Evolutionary conservation across 192 early-diverging fungal species (phyloP), one percentile per base, ranked within the genome.

Genomic region (Backusella liffmaniae): DNA sequence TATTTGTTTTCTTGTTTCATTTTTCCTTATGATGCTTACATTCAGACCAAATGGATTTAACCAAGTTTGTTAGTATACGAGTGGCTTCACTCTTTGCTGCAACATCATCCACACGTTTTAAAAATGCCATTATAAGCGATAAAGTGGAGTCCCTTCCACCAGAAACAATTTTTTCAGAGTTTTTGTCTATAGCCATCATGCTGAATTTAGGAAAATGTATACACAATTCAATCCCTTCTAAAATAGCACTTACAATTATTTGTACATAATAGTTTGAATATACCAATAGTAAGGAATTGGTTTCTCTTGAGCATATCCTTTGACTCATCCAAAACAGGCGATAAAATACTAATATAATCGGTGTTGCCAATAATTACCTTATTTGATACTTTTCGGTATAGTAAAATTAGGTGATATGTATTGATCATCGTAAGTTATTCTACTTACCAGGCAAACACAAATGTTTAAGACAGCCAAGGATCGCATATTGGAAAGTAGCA

Each of bases 381-480:
- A 71, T 88, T 88, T n/a, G 53, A 46, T 44, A 77, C 87, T 87
- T 21, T 53, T 69, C 65, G 21, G 23, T 8, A 56, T 21, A 23
- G 9, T 56, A 56, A 56, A 56, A 56, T 56, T 56, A 21, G 53
- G 1, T 56, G n/a, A 1, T 9, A 3, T 56, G n/a, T 21, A 21
- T 21, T 56, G 8, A 56, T 16, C 15, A 56, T 26, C n/a, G 9
- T 21, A 56, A 21, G 9, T 9, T n/a, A 56, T 1, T 21, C 2
- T 18, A 44, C 75, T 78, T 81, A 85, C 84, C 81, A 39, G 92
- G 84, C 44, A 94, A 74, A 51, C 90, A 86, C 51, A 94, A 84
- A 80, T 94, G 92, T 53, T 90, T 90, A 4, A 94, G 80, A 41
- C 90, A 75, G 41, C 92, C 88, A 75, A 90, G 86, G 21, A 88